Percentiles rank a stretch among this genome's conserved stretches.
Evolutionary conservation across 2,329 filamentous ascomycete species (phyloP).

Genomic region (Cryoendolithus antarcticus): DNA sequence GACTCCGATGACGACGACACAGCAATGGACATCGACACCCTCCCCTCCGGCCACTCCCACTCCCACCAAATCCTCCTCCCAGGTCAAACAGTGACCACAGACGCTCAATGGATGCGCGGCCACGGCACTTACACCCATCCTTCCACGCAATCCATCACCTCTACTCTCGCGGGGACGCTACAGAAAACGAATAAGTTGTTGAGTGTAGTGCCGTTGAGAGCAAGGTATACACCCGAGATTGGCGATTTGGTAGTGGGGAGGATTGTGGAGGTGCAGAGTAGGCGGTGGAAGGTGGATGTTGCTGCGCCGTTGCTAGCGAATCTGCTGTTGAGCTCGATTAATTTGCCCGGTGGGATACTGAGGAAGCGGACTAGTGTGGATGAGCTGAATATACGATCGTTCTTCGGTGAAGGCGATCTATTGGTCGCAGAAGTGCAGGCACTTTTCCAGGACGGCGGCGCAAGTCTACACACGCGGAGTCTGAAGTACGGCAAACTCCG

Average conservation of each 20-base stretch:
- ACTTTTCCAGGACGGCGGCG: constrained; percentile 72
- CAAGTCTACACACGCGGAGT: constrained; percentile 76
- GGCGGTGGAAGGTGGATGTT: constrained; percentile 90
- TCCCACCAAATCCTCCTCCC: constrained; percentile 60
- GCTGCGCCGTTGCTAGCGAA: constrained; percentile 73
- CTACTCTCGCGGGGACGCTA: constrained; percentile 80
- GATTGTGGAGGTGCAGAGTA: constrained; percentile 83
- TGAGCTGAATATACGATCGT: constrained; percentile 89
- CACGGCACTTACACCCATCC: constrained; percentile 76
- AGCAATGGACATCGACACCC: constrained; percentile 35
- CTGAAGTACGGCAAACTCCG: constrained; percentile 91
- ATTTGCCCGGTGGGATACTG: constrained; percentile 84
- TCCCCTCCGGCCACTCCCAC: constrained; percentile 26
- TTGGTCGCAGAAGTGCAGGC: constrained; percentile 94
- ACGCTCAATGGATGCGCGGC: constrained; percentile 93
- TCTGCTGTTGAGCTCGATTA: constrained; percentile 83
- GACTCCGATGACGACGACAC: constrained; percentile 12
- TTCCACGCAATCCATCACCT: constrained; percentile 58
- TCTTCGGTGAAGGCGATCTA: constrained; percentile 90
- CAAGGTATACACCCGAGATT: constrained; percentile 89
- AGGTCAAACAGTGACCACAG: constrained; percentile 74
- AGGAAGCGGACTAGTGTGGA: constrained; percentile 87
- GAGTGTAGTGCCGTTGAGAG: constrained; percentile 77
- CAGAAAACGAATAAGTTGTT: constrained; percentile 94
- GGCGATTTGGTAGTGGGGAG: constrained; percentile 90